A percentile compares a stretch with the other conserved stretches of the same genome.
Evolutionary conservation across 2,329 filamentous ascomycete genomes (phyloP).

Genomic region (Periconia sp.): DNA sequence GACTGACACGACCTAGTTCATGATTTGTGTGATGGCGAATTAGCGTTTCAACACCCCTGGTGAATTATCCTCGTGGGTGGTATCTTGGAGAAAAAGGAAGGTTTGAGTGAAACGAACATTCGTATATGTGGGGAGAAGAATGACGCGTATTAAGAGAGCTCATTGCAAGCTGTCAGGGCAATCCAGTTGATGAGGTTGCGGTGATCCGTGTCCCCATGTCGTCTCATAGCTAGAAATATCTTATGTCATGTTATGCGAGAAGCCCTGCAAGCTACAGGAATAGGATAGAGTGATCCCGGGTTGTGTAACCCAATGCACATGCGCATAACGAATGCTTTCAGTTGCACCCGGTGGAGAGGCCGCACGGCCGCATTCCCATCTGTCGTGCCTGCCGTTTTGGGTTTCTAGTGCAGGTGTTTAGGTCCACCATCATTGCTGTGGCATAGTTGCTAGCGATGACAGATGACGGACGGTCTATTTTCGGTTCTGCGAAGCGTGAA

Average conservation of each 20-base stretch:
- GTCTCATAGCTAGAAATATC: no score
- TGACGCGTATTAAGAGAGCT: no score
- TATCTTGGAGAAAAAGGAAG: no score
- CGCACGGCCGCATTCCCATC: slow-evolving; percentile 14
- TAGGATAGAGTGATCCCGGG: slow-evolving; percentile 9
- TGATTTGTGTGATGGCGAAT: not conserved
- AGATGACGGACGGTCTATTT: not conserved
- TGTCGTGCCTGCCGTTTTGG: slow-evolving; percentile 22
- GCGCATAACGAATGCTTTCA: slow-evolving; percentile 14
- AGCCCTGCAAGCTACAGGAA: slow-evolving; percentile 5
- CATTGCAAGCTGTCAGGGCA: no score
- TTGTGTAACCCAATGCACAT: slow-evolving; percentile 24
- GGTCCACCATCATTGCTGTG: not conserved
- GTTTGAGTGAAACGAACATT: no score
- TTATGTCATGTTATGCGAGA: no score
- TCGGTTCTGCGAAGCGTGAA: no score
- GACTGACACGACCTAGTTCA: not conserved
- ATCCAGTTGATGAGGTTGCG: no score
- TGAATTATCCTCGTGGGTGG: no score
- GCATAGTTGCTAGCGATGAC: slow-evolving; percentile 1
- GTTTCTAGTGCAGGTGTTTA: slow-evolving; percentile 12
- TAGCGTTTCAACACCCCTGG: not conserved
- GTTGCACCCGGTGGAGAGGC: slow-evolving; percentile 18
- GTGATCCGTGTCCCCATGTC: no score
- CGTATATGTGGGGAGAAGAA: no score